These are phyloP conservation scores for Thecaphora frezii DNA, from an alignment of 1,284 basidiomycete species.

Conservation along the genomic window DNA sequence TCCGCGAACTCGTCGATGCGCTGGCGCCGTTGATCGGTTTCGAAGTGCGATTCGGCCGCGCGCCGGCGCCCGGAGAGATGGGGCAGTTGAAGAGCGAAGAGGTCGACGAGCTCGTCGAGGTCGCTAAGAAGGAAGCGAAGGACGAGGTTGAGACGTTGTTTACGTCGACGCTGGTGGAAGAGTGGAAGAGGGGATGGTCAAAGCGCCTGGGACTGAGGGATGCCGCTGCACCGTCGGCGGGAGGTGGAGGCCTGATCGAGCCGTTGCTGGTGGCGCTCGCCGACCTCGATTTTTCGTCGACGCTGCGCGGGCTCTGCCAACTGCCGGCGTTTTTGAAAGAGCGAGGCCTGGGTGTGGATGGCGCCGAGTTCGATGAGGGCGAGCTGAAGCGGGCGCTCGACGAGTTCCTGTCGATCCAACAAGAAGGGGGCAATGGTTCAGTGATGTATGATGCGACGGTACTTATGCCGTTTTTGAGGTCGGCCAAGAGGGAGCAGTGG, in stretches of 20 bases:
- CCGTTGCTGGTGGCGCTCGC: slow-evolving; percentile 19
- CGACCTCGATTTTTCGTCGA: slow-evolving; percentile 39
- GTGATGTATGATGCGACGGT: slow-evolving; percentile 15
- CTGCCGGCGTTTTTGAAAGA: slow-evolving; percentile 28
- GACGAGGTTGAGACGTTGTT: slow-evolving; percentile 35
- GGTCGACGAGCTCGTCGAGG: slow-evolving; percentile 36
- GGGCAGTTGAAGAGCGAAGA: slow-evolving; percentile 13
- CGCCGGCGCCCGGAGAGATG: slow-evolving; percentile 50
- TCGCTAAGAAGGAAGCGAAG: slow-evolving; percentile 25
- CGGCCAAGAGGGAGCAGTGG: slow-evolving; percentile 26
- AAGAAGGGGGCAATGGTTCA: no score
- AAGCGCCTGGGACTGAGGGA: slow-evolving; percentile 33
- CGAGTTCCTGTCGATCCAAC: slow-evolving; percentile 23
- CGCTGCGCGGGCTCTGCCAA: slow-evolving; percentile 36
- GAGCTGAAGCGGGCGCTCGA: slow-evolving; percentile 15
- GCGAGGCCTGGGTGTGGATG: slow-evolving; percentile 1
- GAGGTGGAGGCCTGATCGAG: slow-evolving; percentile 33
- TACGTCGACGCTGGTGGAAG: slow-evolving; percentile 30
- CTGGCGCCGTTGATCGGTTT: slow-evolving; percentile 37
- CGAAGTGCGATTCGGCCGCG: slow-evolving; percentile 52
- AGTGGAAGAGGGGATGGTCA: slow-evolving; percentile 44
- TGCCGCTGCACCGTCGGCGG: slow-evolving; percentile 4
- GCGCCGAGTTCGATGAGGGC: slow-evolving; percentile 7
- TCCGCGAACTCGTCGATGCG: slow-evolving; percentile 21
- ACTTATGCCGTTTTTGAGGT: slow-evolving; percentile 22